Percentiles rank a stretch among this genome's conserved stretches.
phyloP scores from a whole-genome alignment of 2,329 filamentous ascomycete genomes.

The Scedosporium apiospermum region DNA sequence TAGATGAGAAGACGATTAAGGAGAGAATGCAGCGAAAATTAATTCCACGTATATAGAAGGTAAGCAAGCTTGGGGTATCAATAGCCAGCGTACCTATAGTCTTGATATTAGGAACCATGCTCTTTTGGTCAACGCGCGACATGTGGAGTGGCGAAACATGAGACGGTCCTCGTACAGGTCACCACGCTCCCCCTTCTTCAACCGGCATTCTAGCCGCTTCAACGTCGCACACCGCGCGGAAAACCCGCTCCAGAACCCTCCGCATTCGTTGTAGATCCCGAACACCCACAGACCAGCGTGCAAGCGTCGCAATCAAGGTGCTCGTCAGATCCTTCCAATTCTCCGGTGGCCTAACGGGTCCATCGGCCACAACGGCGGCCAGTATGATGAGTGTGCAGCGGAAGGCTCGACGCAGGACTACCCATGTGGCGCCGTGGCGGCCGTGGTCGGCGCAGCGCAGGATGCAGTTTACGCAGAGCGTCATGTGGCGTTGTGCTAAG shows the following conservation, averaged over 20 bases:
- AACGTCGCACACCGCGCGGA: conserved; percentile 1
- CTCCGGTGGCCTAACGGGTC: conserved; percentile 1
- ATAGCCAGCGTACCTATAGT: too few species aligned
- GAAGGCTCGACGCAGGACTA: conserved; percentile 8
- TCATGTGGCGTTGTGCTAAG: conserved; percentile 8
- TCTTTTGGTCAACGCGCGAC: too few species aligned
- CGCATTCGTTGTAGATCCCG: conserved; percentile 3
- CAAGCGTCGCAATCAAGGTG: not conserved
- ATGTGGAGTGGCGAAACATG: too few species aligned
- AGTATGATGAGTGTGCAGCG: conserved; percentile 7
- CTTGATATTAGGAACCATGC: too few species aligned
- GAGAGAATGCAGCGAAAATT: too few species aligned
- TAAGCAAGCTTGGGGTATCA: too few species aligned
- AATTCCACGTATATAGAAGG: too few species aligned
- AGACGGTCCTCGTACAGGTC: not conserved
- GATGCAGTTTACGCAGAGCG: conserved; percentile 8
- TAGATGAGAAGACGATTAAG: too few species aligned
- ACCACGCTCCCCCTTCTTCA: not conserved
- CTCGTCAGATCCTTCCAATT: conserved; percentile 2
- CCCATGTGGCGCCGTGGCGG: conserved; percentile 11
- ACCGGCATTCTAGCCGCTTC: not conserved
- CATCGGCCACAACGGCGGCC: conserved; percentile 3
- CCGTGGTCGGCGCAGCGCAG: conserved; percentile 7
- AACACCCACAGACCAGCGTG: not conserved
- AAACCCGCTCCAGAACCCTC: conserved; percentile 3